Evolutionary conservation across 768 basidiomycete species (phyloP), one percentile per base, ranked within the genome.

Genomic region (Tricholoma sp.): DNA sequence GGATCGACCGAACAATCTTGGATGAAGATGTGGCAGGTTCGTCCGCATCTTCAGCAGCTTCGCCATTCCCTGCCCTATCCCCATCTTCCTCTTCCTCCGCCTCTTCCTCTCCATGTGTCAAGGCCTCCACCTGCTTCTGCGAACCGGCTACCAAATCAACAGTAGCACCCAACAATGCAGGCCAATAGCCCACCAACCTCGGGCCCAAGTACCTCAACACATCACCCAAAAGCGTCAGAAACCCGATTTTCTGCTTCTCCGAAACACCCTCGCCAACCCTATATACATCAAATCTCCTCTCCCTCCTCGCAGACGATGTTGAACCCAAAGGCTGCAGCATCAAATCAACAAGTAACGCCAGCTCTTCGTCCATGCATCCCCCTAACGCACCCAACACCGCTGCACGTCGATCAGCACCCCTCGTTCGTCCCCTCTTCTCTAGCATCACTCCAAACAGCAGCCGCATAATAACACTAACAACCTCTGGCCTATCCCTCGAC

Each of bases 371-470:
- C 0, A 79, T 76, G 64, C 91, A 94, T 1, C 82, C 82, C 0
- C 79, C 81, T 15, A 98, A 74, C 0, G 86, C 72, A 13, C 82
- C 75, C 39, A 98, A 73, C 18, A 97, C 83, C 1, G 94, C 91
- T 7, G 85, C 80, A 53, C 89, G 80, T 18, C 90, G 75, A 56
- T 87, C 85, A 5, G 80, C 83, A 17, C 88, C 86, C 33, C 80
- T 80, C 9, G 81, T 72, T 5, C 86, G 80, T 2, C 91, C 89
- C 60, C 80, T 82, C 60, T 80, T 84, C 66, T 94, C 90, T 42
- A 91, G 78, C 86, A 98, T 90, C 58, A 91, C 66, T 1, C 96
- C 97, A 70, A 88, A 99, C 2, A 96, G 75, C 1, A 98, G 66
- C 24, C 94, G 80, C 32, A 91, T 81, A 56, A 88, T 66, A 13